Evolutionary conservation across 2,329 filamentous ascomycete species (phyloP), one percentile per base, ranked within the genome.

Genomic region (Diaporthe vexans): DNA sequence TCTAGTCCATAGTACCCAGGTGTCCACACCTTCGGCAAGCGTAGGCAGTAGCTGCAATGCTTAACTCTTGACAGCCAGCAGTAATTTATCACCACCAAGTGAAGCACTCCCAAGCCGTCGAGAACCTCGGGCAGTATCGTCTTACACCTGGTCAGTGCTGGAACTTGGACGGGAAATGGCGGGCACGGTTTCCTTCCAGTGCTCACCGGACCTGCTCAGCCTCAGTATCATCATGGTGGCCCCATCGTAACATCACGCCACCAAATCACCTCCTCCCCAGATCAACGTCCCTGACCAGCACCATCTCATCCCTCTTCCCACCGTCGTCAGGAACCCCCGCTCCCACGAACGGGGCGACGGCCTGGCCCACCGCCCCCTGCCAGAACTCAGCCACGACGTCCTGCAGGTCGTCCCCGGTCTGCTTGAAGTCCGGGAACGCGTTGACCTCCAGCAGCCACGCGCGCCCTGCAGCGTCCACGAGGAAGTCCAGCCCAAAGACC

Each of bases 401-500:
- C 80, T 88, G 91, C 77, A 97, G 83, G 73, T 94, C 92, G 10
- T 89, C 88, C 0, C 97, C 97, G 21, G 95, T 98, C 89, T 98
- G 96, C 80, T 90, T 92, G 81, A 98, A 98, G 85, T 99, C 97
- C 13, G 97, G 97, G 84, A 97, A 99, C 0, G 96, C 94, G 85
- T 99, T 99, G 43, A 97, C 90, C 85, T 99, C 97, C 73, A 99
- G 85, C 79, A 99, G 82, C 91, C 92, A 98, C 4, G 91, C 90
- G 4, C 80, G 87, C 0, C 91, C 92, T 11, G 82, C 79, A 0
- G 81, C 87, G 79, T 95, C 94, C 13, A 98, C 92, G 79, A 99
- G 83, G 81, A 97, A 99, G 82, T 99, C 97, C 56, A 98, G 83
- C 0, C 97, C 97, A 81, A 94, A 99, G 10, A 97, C 86, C 85